phyloP scores from a whole-genome alignment of 2,329 filamentous ascomycete species.

The Ophiostoma triangulosporum region DNA sequence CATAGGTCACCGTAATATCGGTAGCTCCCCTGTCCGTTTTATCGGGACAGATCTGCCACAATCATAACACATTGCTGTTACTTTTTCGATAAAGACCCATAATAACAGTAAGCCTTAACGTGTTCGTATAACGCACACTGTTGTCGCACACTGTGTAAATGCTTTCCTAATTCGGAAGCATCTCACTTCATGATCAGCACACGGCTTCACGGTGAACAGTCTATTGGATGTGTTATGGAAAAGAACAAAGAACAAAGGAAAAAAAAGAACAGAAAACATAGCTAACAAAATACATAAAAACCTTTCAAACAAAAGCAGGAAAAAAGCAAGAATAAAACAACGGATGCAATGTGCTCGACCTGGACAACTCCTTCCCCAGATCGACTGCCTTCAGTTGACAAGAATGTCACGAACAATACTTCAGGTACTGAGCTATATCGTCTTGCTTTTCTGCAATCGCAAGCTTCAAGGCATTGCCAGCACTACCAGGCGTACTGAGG shows the following conservation, averaged over 20 bases:
- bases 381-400: too few relatives aligned
- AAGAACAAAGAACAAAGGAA: too few relatives aligned
- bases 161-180: background rate
- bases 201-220: too few relatives aligned
- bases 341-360: too few relatives aligned
- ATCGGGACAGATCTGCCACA: slow-evolving; percentile 2
- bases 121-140: background rate
- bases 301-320: too few relatives aligned
- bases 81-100: background rate
- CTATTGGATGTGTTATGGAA: too few relatives aligned
- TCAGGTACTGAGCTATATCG: background rate
- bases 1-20: background rate
- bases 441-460: background rate
- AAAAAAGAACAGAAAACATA: too few relatives aligned
- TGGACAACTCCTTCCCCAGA: too few relatives aligned
- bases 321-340: too few relatives aligned
- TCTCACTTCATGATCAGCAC: too few relatives aligned
- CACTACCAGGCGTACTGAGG: background rate
- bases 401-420: too few relatives aligned
- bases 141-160: background rate
- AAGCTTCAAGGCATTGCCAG: background rate
- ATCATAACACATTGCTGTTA: background rate
- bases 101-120: background rate
- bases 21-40: background rate
- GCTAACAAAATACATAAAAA: too few relatives aligned